Percentiles rank a stretch among this genome's conserved stretches.
These are phyloP conservation scores for Lasiosphaeria miniovina DNA, from an alignment of 495 filamentous ascomycete species.

Conservation along the genomic window DNA sequence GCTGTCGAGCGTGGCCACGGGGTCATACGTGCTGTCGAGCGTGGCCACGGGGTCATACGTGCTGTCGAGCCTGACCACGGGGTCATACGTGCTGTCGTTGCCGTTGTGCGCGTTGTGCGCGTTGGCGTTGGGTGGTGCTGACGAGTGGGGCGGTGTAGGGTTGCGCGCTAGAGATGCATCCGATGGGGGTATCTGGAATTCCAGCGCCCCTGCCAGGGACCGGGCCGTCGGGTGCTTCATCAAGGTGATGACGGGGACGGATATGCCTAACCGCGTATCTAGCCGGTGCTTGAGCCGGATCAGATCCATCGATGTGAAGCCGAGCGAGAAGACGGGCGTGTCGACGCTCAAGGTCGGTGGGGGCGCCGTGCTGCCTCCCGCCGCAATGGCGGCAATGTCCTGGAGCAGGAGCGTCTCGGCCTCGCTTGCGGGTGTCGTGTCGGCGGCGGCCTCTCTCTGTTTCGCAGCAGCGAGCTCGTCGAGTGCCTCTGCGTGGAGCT, in stretches of 20 bases:
- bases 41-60: not conserved
- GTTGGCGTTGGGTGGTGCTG: too few species aligned
- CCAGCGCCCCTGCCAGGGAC: conserved; percentile 30
- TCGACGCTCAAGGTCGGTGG: conserved; percentile 23
- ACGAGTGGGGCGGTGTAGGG: too few species aligned
- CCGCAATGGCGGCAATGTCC: conserved; percentile 19
- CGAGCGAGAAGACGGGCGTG: conserved; percentile 40
- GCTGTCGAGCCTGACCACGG: conserved; percentile 42
- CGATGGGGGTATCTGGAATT: too few species aligned
- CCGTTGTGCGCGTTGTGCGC: not conserved
- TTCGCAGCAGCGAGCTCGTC: not conserved
- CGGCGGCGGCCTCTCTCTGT: not conserved
- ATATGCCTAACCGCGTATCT: conserved; percentile 14
- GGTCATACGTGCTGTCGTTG: not conserved
- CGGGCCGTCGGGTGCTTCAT: conserved; percentile 41
- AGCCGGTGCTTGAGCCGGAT: conserved; percentile 32
- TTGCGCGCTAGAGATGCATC: too few species aligned
- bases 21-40: not conserved
- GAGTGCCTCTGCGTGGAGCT: conserved; percentile 13
- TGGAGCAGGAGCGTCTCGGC: conserved; percentile 8
- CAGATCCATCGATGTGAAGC: conserved; percentile 46
- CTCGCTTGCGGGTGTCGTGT: conserved; percentile 7
- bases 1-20: conserved; percentile 1
- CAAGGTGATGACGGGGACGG: conserved; percentile 41
- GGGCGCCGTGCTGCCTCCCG: not conserved